These are phyloP conservation scores for Ophiostoma angusticollis DNA, from an alignment of 2,329 filamentous ascomycete genomes.

Conservation along the genomic window DNA sequence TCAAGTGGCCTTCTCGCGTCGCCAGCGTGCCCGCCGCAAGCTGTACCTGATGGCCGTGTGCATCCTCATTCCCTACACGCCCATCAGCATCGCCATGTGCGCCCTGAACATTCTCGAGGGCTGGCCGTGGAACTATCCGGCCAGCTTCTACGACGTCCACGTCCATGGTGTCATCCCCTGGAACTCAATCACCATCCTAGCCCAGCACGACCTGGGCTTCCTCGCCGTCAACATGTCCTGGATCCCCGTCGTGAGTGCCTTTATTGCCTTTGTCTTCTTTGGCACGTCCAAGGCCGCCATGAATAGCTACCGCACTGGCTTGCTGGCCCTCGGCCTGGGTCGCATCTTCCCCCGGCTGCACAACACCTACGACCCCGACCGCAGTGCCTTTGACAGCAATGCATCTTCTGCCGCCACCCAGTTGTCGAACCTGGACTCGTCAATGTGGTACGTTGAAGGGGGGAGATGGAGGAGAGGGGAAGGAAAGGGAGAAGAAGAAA, in stretches of 20 bases:
- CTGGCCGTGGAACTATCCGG: constrained; percentile 21
- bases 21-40: constrained; percentile 35
- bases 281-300: constrained; percentile 41
- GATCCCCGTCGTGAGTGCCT: constrained; percentile 32
- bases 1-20: constrained; percentile 25
- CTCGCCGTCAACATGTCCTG: constrained; percentile 33
- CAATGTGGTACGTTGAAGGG: neutral
- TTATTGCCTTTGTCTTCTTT: constrained; percentile 41
- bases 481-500: neutral
- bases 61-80: constrained; percentile 39
- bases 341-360: constrained; percentile 29
- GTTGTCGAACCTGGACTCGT: neutral
- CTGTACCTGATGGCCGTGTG: constrained; percentile 43
- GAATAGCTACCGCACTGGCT: constrained; percentile 31
- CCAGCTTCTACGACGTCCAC: constrained; percentile 31
- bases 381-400: constrained; percentile 4
- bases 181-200: constrained; percentile 33
- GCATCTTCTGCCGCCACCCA: neutral
- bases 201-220: constrained; percentile 28
- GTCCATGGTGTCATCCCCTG: constrained; percentile 26
- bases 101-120: constrained; percentile 27
- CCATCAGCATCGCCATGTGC: constrained; percentile 30
- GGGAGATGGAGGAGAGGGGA: neutral
- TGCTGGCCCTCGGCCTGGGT: constrained; percentile 30
- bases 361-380: constrained; percentile 19